Evolutionary conservation across 2,329 filamentous ascomycete genomes (phyloP).

Genomic region (Chaetomium olivaceum): DNA sequence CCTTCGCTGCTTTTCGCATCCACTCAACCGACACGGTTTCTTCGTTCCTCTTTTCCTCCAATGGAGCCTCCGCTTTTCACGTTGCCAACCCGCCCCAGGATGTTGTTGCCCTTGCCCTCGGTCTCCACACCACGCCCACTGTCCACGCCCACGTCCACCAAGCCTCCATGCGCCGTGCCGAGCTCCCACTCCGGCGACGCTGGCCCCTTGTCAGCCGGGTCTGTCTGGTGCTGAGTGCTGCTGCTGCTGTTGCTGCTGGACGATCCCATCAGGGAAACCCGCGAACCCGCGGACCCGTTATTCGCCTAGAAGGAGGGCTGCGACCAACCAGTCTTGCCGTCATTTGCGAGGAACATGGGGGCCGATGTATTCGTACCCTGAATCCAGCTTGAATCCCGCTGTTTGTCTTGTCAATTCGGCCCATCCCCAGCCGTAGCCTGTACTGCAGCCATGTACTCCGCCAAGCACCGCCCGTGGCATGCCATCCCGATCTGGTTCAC

Average conservation of each 20-base stretch:
- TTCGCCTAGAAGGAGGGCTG: slow-evolving; percentile 27
- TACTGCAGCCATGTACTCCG: slow-evolving; percentile 25
- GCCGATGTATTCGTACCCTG: slow-evolving; percentile 18
- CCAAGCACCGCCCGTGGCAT: slow-evolving; percentile 21
- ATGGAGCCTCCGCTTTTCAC: slow-evolving; percentile 16
- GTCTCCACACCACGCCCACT: slow-evolving; percentile 5
- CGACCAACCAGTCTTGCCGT: slow-evolving; percentile 25
- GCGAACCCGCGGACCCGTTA: slow-evolving; percentile 26
- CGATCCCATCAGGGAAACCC: slow-evolving; percentile 31
- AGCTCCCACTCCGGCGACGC: slow-evolving; percentile 23
- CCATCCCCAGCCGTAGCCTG: slow-evolving; percentile 9
- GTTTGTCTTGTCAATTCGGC: slow-evolving; percentile 5
- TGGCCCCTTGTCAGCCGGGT: slow-evolving; percentile 15
- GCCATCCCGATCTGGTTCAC: slow-evolving; percentile 29
- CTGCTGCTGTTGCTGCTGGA: slow-evolving; percentile 14
- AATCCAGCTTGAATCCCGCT: not conserved
- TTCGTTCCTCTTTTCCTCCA: slow-evolving; percentile 8
- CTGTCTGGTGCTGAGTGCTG: not conserved
- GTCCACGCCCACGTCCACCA: slow-evolving; percentile 10
- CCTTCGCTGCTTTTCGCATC: not conserved
- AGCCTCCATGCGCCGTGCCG: slow-evolving; percentile 8
- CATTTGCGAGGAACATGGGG: slow-evolving; percentile 14
- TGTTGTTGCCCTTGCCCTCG: slow-evolving; percentile 15
- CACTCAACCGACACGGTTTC: slow-evolving; percentile 1
- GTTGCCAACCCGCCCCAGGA: slow-evolving; percentile 4